Conservation (phyloP, 2,329 filamentous ascomycete species). For the Zarea fungicola region DNA sequence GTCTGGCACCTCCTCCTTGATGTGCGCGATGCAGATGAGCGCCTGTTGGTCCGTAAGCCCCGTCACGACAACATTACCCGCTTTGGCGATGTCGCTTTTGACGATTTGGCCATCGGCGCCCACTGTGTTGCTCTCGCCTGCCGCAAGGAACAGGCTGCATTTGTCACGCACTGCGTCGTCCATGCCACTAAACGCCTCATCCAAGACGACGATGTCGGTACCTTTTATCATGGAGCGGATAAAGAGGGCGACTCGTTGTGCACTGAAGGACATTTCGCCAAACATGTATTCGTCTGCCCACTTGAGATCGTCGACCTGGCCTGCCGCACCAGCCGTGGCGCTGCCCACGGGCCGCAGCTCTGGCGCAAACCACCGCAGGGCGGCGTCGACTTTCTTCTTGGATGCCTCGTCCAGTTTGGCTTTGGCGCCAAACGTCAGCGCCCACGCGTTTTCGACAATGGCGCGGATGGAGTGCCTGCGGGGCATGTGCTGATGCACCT, state of each 20-base stretch:
- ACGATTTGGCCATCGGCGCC: slow-evolving; percentile 32
- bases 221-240: slow-evolving; percentile 75
- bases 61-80: slow-evolving; percentile 44
- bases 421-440: slow-evolving; percentile 73
- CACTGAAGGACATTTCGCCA: slow-evolving; percentile 70
- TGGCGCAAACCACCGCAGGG: slow-evolving; percentile 68
- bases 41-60: slow-evolving; percentile 70
- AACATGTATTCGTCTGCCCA: slow-evolving; percentile 69
- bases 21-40: slow-evolving; percentile 86
- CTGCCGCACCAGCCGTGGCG: slow-evolving; percentile 8
- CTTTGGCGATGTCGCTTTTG: slow-evolving; percentile 40
- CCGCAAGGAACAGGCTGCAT: slow-evolving; percentile 73
- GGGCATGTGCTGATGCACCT: slow-evolving; percentile 91
- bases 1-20: slow-evolving; percentile 83
- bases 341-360: slow-evolving; percentile 60
- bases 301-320: slow-evolving; percentile 28
- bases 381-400: slow-evolving; percentile 58
- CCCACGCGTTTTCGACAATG: slow-evolving; percentile 81
- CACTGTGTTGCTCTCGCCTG: slow-evolving; percentile 49
- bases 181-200: slow-evolving; percentile 86
- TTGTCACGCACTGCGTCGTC: slow-evolving; percentile 77
- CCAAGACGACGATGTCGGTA: slow-evolving; percentile 76
- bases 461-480: slow-evolving; percentile 66
- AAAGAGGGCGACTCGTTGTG: slow-evolving; percentile 81
- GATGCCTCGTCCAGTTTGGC: slow-evolving; percentile 58